Evolutionary conservation across 352 stramenopile species (phyloP), one percentile per base, ranked within the genome.

Genomic region (Phytophthora citrophthora): DNA sequence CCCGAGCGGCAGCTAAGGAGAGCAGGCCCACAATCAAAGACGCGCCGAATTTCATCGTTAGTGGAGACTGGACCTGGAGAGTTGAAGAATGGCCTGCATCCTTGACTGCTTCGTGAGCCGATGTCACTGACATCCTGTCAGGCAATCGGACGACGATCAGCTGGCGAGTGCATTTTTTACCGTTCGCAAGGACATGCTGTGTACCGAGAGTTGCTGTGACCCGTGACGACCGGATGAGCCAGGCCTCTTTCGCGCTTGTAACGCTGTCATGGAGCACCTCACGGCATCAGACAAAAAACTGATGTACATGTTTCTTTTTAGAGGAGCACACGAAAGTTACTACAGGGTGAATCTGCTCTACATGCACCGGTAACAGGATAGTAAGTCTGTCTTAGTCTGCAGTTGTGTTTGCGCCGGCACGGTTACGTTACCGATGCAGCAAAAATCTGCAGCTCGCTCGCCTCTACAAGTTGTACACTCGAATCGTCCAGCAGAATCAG

Each of bases 81-180:
- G 51, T 32, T 49, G 39, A 41, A 43, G 38, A 51, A 50, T 59
- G 39, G 15, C 18, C 24, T 13, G 16, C 32, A 23, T 41, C 16
- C 4, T 11, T 36, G 11, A 26, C 50, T 39, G 38, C 51, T 49
- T 48, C 16, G 51, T 50, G 51, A 59, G 51, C 51, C 48, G 26
- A 29, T 29, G 26, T 29, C 26, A 29, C 29, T 32, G 27, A 50
- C 51, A 59, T 59, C 38, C 24, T 7, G 52, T 51, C 7, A 9
- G 16, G 18, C 39, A 29, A 59, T 51, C 38, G 27, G 26, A 27
- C 52, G 52, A 60, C 39, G 52, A 60, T 50, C 38, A 51, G 34
- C 50, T 57, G 36, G 38, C 36, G 24, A 23, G 39, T 5, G 23
- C 43, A 54, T 62, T 61, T 61, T 32, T 61, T 54, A 61, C 54